Conservation (phyloP, 345 rosid species). For the Citrus mangshanensis region DNA sequence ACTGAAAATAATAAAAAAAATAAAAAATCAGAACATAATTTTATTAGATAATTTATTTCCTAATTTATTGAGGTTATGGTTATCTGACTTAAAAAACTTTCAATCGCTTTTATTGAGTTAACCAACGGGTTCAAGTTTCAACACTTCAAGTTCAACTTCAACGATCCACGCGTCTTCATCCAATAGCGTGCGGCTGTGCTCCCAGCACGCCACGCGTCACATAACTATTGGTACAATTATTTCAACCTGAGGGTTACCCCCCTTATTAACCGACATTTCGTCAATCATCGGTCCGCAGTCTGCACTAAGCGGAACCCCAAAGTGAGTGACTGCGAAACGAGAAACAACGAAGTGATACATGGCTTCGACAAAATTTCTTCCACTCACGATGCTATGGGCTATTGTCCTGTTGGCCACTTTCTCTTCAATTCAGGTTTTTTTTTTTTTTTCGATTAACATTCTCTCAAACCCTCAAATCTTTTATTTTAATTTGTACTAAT, state of each 20-base stretch:
- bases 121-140: no score
- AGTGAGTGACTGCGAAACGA: not conserved
- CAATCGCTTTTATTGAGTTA: no score
- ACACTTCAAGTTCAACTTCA: no score
- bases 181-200: not conserved
- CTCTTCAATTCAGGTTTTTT: conserved; percentile 41
- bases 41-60: no score
- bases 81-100: no score
- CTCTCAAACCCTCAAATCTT: no score
- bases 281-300: not conserved
- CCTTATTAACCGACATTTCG: not conserved
- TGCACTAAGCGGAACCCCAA: not conserved
- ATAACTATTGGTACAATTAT: not conserved
- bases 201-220: not conserved
- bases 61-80: no score
- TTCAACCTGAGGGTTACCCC: not conserved
- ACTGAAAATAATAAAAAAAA: no score
- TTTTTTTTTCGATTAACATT: no score
- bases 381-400: conserved; percentile 32
- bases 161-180: not conserved
- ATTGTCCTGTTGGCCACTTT: conserved; percentile 45
- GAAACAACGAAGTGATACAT: conserved; percentile 16
- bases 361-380: conserved; percentile 35
- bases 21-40: no score
- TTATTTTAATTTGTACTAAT: no score